Conservation (phyloP, 2,329 filamentous ascomycete genomes). For the Coleophoma cylindrospora region DNA sequence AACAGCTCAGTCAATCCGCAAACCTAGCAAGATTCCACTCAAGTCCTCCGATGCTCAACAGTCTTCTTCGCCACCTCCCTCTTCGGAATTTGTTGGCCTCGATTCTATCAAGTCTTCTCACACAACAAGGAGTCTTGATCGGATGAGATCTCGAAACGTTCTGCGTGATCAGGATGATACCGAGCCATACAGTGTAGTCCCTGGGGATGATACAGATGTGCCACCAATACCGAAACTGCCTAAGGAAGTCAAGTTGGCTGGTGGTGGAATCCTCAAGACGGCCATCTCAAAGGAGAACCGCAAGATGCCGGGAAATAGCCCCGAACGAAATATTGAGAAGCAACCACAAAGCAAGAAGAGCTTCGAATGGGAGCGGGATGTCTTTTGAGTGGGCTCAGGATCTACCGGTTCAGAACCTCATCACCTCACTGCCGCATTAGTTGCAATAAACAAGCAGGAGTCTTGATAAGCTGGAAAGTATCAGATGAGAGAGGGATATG, state of each 20-base stretch:
- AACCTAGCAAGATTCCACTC: constrained; percentile 1
- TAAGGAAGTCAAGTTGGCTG: constrained; percentile 13
- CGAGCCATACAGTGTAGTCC: constrained; percentile 4
- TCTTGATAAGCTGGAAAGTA: too few species aligned
- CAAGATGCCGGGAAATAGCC: constrained; percentile 1
- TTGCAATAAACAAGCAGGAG: too few species aligned
- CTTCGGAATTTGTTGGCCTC: constrained; percentile 9
- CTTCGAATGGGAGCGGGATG: constrained; percentile 38
- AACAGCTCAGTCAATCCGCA: neutral
- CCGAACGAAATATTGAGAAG: neutral
- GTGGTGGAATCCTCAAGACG: constrained; percentile 15
- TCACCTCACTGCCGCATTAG: neutral
- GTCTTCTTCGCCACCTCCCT: constrained; percentile 11
- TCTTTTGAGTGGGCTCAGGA: constrained; percentile 26
- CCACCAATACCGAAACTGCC: constrained; percentile 20
- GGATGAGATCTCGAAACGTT: neutral
- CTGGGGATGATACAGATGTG: constrained; percentile 6
- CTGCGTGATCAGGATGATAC: neutral
- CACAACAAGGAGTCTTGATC: neutral
- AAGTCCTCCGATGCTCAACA: constrained; percentile 4
- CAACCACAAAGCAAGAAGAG: constrained; percentile 11
- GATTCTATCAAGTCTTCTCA: constrained; percentile 10
- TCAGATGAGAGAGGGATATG: too few species aligned
- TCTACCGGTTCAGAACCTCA: neutral
- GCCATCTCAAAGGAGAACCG: neutral